Evolutionary conservation across 139 green algal genomes (phyloP), one percentile per base, ranked within the genome.

Genomic region (Tetratostichococcus sp.): DNA sequence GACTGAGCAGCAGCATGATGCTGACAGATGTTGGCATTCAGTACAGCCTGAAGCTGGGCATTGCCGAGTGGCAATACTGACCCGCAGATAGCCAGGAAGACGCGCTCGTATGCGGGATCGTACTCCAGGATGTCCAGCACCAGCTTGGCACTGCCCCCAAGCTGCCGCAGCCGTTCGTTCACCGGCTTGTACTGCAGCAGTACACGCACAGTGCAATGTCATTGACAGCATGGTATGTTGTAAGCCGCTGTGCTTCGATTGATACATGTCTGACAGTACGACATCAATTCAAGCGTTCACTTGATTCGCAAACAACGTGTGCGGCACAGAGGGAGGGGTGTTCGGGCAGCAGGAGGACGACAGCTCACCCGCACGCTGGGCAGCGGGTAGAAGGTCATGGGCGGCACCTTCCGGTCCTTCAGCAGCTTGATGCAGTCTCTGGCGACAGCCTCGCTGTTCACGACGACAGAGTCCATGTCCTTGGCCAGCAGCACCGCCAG

Each of bases 311-410:
- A n/a, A n/a, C n/a, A n/a, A n/a, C n/a, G n/a, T n/a, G n/a, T n/a
- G n/a, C n/a, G n/a, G n/a, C n/a, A n/a, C n/a, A n/a, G n/a, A n/a
- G n/a, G n/a, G n/a, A n/a, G n/a, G n/a, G n/a, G n/a, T n/a, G n/a
- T n/a, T n/a, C n/a, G n/a, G n/a, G n/a, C n/a, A n/a, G n/a, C n/a
- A n/a, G n/a, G n/a, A n/a, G n/a, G n/a, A n/a, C n/a, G n/a, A 62
- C 2, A 4, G 50, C 50, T 25, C 31, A 85, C 84, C 79, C 83
- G 82, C 71, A 92, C 82, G 39, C 78, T 87, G 35, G 84, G 75
- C 43, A 97, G 80, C 2, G 94, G 94, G 43, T 97, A 85, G 89
- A 98, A 98, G 33, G 90, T 94, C 84, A 97, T 92, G 17, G 86
- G 82, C 21, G 89, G 80, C 59, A 92, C 75, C n/a, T 86, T 80